Evolutionary conservation across 768 basidiomycete species (phyloP), one percentile per base, ranked within the genome.

Genomic region (Rubroboletus pulcherrimus): DNA sequence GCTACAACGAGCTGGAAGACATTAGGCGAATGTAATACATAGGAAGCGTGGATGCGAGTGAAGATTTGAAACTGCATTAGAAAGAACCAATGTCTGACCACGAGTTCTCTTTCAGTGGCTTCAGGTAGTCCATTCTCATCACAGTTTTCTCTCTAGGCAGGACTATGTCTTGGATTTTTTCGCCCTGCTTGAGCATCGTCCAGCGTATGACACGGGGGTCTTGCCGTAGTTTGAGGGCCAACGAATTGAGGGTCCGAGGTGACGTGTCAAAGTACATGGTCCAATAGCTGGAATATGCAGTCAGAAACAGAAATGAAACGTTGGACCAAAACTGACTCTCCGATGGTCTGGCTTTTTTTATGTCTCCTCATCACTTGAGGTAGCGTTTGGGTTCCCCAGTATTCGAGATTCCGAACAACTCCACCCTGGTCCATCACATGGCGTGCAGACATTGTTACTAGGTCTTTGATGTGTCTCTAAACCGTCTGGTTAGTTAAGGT

Each of bases 241-340:
- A 75, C 1, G 79, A 75, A 7, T 76, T 74, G 47, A 95, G 75
- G 0, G 83, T 85, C 38, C 76, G 76, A 11, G 93, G 93, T 9
- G 88, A 87, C 4, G 90, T 83, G 75, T 96, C 93, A 69, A 94
- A 96, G 66, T 91, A 82, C 77, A 96, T 81, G 5, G 88, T 86
- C 91, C 91, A 95, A 69, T 93, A 93, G 63, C 93, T 95, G 62
- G 45, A 3, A 48, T 21, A 24, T 50, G 15, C 14, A 19, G 54
- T 69, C 26, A 60, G 57, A n/a, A 26, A 46, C 0, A 33, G 24
- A 40, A 15, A 50, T 7, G 31, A 17, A 10, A 29, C 7, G 39
- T 10, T 7, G 33, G n/a, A 51, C 5, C 6, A 1, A 37, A 10
- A 88, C 92, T 70, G 66, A 93, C 92, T 94, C 92, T 78, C 86